Evolutionary conservation across 768 basidiomycete genomes (phyloP).

Genomic region (Leccinum uliginosum): DNA sequence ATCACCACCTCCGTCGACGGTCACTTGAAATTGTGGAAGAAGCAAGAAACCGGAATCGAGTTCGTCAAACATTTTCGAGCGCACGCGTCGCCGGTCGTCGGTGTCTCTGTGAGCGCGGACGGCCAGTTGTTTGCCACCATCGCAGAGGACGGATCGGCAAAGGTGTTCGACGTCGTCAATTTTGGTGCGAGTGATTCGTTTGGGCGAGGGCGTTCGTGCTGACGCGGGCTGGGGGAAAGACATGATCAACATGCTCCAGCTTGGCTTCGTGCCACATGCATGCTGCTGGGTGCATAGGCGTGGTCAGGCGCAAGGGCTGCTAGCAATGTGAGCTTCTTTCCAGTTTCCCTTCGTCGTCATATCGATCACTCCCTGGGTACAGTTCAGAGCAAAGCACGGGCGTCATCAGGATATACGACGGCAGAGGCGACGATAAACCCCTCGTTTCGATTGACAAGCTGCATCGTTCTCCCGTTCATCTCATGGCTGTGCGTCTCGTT

Average conservation of each 20-base stretch:
- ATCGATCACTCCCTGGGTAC: slow-evolving; percentile 17
- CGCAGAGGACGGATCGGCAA: slow-evolving; percentile 86
- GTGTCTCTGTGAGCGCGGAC: slow-evolving; percentile 84
- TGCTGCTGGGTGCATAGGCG: slow-evolving; percentile 95
- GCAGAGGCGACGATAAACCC: slow-evolving; percentile 76
- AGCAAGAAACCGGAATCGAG: slow-evolving; percentile 92
- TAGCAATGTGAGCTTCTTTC: slow-evolving; percentile 70
- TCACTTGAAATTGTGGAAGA: slow-evolving; percentile 98
- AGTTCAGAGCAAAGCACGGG: slow-evolving; percentile 79
- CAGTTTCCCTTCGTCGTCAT: slow-evolving; percentile 15
- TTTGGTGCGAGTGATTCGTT: slow-evolving; percentile 64
- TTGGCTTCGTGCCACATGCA: slow-evolving; percentile 79
- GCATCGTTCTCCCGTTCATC: slow-evolving; percentile 85
- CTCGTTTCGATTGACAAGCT: slow-evolving; percentile 72
- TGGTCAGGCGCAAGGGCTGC: slow-evolving; percentile 80
- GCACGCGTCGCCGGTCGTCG: slow-evolving; percentile 73
- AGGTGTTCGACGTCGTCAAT: slow-evolving; percentile 97
- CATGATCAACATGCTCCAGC: slow-evolving; percentile 97
- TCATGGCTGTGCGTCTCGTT: slow-evolving; percentile 69
- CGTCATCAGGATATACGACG: slow-evolving; percentile 86
- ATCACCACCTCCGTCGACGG: slow-evolving; percentile 95
- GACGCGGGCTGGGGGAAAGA: slow-evolving; percentile 43
- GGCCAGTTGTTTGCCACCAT: slow-evolving; percentile 90
- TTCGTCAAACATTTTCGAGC: slow-evolving; percentile 98
- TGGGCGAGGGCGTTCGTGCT: neutral